Percentiles rank a stretch among this genome's conserved stretches.
Evolutionary conservation across 2,329 filamentous ascomycete genomes (phyloP).

Genomic region (Sarocladium kiliense): DNA sequence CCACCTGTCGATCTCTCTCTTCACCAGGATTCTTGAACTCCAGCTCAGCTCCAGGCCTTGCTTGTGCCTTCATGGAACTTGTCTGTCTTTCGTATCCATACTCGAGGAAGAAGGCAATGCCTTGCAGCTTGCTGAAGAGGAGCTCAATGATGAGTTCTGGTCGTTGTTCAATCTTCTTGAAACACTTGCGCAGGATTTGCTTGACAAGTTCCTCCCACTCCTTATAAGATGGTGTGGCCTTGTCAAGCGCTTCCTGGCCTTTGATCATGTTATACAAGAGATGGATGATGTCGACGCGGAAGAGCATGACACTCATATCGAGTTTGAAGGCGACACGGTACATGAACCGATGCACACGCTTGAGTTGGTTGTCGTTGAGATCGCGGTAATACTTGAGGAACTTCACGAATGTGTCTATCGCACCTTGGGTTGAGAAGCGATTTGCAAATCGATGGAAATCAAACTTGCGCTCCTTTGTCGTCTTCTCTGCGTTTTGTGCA

Average conservation of each 20-base stretch:
- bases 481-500: slow-evolving; percentile 64
- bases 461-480: slow-evolving; percentile 82
- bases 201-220: slow-evolving; percentile 90
- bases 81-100: slow-evolving; percentile 86
- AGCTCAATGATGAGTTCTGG: slow-evolving; percentile 86
- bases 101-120: slow-evolving; percentile 81
- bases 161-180: slow-evolving; percentile 79
- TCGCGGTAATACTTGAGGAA: slow-evolving; percentile 80
- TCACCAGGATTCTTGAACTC: slow-evolving; percentile 67
- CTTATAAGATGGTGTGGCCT: slow-evolving; percentile 56
- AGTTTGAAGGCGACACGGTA: slow-evolving; percentile 94
- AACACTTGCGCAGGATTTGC: slow-evolving; percentile 75
- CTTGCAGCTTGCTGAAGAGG: slow-evolving; percentile 86
- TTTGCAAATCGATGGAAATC: slow-evolving; percentile 81
- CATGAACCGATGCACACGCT: slow-evolving; percentile 89
- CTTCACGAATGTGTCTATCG: slow-evolving; percentile 81
- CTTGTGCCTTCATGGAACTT: slow-evolving; percentile 52
- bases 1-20: slow-evolving; percentile 66
- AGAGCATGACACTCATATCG: slow-evolving; percentile 82
- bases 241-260: slow-evolving; percentile 72
- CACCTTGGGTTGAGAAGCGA: slow-evolving; percentile 77
- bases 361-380: slow-evolving; percentile 72
- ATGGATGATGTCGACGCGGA: slow-evolving; percentile 83
- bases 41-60: slow-evolving; percentile 71
- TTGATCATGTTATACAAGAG: slow-evolving; percentile 90